Evolutionary conservation across 768 basidiomycete genomes (phyloP), one percentile per base, ranked within the genome.

Genomic region (Myochromella boudieri): DNA sequence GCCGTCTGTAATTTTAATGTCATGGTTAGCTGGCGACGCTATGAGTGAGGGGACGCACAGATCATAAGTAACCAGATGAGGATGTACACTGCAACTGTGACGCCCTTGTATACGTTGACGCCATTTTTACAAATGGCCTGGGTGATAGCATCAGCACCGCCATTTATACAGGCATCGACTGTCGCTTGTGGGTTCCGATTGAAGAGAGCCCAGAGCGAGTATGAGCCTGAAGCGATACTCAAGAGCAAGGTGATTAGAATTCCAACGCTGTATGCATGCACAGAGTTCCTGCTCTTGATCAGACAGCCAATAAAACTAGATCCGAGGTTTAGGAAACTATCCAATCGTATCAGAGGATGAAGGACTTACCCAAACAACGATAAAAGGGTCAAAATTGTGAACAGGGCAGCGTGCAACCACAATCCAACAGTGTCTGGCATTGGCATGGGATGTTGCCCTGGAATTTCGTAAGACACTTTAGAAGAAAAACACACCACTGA

Each of bases 31-130:
- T 25, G 34, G 29, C 33, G 25, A 4, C 25, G 34, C 32, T 24
- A 28, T 14, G 31, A 25, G 17, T 12, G 26, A 24, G 21, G 39
- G 15, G 31, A 74, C 80, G 42, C 51, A 82, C 81, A 81, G 34
- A 82, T 68, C 53, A 77, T 69, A 45, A 82, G 51, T 39, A 80
- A 56, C 80, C 81, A 82, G 44, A 74, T 69, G 15, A 81, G 20
- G 31, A 76, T 63, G 54, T 77, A 78, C 42, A 76, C 48, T 18
- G 64, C 71, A 31, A 81, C 64, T 41, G 70, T 57, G 11, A 77
- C 44, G 34, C 66, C 69, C 48, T 77, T 75, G 55, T 69, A 59
- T 32, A 76, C 52, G 14, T 67, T 66, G 49, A 76, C 64, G 11
- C 68, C 70, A 7, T 60, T 68, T 42, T 67, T 62, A 60, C 80